Base-by-base conservation (phyloP, 768 basidiomycete genomes). In the Leccinum disarticulatum region DNA sequence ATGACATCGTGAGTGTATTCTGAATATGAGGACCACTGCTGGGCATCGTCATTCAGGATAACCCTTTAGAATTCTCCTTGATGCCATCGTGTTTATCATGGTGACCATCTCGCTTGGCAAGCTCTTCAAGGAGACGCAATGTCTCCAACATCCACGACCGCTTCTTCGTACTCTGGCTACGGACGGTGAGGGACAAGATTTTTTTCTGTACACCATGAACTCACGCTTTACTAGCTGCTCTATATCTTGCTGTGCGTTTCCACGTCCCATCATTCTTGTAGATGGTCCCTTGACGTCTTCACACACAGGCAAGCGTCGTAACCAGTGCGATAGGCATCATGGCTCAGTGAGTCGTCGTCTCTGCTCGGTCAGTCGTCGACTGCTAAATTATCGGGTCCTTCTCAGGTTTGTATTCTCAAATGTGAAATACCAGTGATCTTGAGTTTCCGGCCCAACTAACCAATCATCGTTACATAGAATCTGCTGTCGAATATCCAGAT, bases 101-200 rank as follows among this genome's bases (percentile, higher is more conserved):
- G 25, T 25, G 25, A 3, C 25, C 25, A 3, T 25, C 25, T 25
- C 25, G 25, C 25, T 25, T 25, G 25, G 25, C 25, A 25, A 25
- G 25, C 25, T 25, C 25, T 25, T 25, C 38, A 41, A n/a, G 38
- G 38, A 41, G 17, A 41, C 38, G 17, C 17, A 41, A 41, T 41
- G 38, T 9, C 17, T 41, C 17, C 17, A 3, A 9, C 17, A 41
- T 9, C 55, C 62, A 11, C 8, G 17, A 3, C 2, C 38, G 38
- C 51, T 65, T 6, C 17, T 61, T 7, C 27, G 6, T 10, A 1
- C 47, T n/a, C 56, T 64, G 6, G 9, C 51, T 7, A 17, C 19
- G 41, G 63, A 64, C 27, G 63, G 63, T 64, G 46, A 64, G 63
- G 6, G 33, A 5, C 30, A 8, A 30, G 10, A 19, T 7, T 13